These are phyloP conservation scores for Stemphylium vesicarium DNA, from an alignment of 2,329 filamentous ascomycete genomes.

Conservation along the genomic window DNA sequence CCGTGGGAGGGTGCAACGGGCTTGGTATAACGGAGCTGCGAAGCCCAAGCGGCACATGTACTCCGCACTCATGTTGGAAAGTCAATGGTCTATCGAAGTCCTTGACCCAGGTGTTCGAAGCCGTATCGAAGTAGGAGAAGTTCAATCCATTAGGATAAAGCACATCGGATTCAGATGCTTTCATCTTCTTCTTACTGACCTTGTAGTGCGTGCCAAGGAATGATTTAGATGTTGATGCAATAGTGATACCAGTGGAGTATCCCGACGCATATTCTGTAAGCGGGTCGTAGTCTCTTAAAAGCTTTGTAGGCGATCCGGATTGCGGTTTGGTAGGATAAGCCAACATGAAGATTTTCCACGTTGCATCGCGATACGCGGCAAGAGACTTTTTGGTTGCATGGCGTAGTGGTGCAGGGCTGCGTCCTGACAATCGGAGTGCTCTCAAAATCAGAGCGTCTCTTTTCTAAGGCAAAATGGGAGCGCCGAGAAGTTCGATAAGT, in stretches of 20 bases:
- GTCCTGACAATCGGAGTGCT: neutral
- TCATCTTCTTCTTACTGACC: slow-evolving; percentile 26
- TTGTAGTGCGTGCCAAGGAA: slow-evolving; percentile 56
- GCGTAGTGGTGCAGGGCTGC: too few relatives aligned
- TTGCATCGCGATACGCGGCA: slow-evolving; percentile 57
- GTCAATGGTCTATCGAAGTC: slow-evolving; percentile 42
- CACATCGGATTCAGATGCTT: slow-evolving; percentile 43
- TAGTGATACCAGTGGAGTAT: slow-evolving; percentile 30
- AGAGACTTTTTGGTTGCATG: too few relatives aligned
- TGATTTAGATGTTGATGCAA: slow-evolving; percentile 55
- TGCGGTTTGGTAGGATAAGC: slow-evolving; percentile 27
- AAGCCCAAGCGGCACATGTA: slow-evolving; percentile 24
- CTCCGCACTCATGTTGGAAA: slow-evolving; percentile 41
- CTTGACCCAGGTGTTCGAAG: slow-evolving; percentile 47
- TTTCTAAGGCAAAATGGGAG: too few relatives aligned
- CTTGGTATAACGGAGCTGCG: slow-evolving; percentile 37
- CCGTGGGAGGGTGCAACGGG: slow-evolving; percentile 23
- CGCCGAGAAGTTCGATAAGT: too few relatives aligned
- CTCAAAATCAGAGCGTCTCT: neutral
- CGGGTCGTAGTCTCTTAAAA: slow-evolving; percentile 40
- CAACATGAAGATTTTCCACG: slow-evolving; percentile 56
- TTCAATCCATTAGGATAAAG: slow-evolving; percentile 55
- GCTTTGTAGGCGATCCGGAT: slow-evolving; percentile 24
- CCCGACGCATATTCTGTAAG: slow-evolving; percentile 29
- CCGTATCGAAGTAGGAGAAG: slow-evolving; percentile 56